Base-by-base conservation (phyloP, 306 rosid genomes). In the Medicago arabica region DNA sequence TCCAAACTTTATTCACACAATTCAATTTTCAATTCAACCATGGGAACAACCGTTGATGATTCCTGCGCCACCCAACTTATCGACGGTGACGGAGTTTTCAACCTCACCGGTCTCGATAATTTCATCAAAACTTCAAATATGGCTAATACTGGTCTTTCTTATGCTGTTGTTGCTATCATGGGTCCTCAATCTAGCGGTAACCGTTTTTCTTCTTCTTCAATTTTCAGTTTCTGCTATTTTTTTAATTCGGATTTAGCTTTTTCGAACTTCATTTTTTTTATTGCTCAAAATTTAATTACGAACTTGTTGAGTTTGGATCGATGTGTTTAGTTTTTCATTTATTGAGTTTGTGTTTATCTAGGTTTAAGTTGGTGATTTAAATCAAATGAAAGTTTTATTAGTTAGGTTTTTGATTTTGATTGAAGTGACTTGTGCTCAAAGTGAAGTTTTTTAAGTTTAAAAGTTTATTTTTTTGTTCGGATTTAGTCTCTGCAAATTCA, bases 101-200 rank as follows among this genome's bases (percentile, higher is more conserved):
- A 92, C 67, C 89, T 67, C 34, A 55, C 79, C 69, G 98, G 96
- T 39, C 84, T 92, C 31, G 91, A 84, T 21, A 69, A 51, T 14
- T 91, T 94, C 86, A 83, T 83, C 67, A 80, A 74, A 16, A 64
- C 81, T 39, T 79, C 82, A 6, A 84, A 85, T 7, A 77, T 94
- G 43, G 69, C 82, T 23, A 40, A 76, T 2, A 83, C 89, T 51
- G 97, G 98, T 38, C 93, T 94, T 31, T 92, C 98, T 18, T 94
- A 94, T 23, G 96, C 97, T 7, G 95, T 94, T 11, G 92, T 94
- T 19, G 85, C 98, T n/a, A 72, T 94, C 65, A 94, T 94, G 98
- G 98, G 98, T 15, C 98, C 98, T 44, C 98, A 94, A 75, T 92
- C 97, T 67, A 94, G 97, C 55, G 98, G 98, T 93, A 55, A 40